A percentile compares a stretch with the other conserved stretches of the same genome.
Conservation (phyloP, 345 rosid genomes). For the Brassica juncea region DNA sequence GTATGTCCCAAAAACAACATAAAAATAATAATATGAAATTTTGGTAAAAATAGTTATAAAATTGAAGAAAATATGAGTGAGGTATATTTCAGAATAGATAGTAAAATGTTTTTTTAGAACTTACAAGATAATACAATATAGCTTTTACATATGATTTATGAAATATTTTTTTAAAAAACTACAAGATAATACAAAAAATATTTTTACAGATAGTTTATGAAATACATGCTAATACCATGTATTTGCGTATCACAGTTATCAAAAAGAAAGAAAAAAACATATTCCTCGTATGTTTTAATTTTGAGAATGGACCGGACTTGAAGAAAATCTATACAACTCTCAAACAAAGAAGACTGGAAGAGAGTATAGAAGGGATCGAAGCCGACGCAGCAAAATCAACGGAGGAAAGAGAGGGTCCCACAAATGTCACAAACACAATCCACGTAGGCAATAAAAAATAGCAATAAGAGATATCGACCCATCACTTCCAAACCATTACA, state of each 20-base stretch:
- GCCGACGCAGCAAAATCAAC: slow-evolving; percentile 11
- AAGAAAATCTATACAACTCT: slow-evolving; percentile 3
- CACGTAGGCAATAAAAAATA: slow-evolving; percentile 29
- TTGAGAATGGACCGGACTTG: neutral
- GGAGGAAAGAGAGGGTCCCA: neutral
- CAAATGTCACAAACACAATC: neutral
- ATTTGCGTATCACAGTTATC: neutral
- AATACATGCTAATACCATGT: neutral
- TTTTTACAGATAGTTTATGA: neutral
- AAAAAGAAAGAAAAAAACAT: neutral
- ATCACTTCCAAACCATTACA: slow-evolving; percentile 45
- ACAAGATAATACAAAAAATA: neutral
- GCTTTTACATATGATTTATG: neutral
- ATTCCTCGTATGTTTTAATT: neutral
- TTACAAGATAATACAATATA: neutral
- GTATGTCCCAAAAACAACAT: too few relatives aligned
- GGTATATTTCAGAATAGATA: neutral
- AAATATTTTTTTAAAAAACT: neutral
- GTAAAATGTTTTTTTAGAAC: neutral
- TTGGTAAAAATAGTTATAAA: neutral
- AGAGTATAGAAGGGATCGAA: neutral
- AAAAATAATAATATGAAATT: too few relatives aligned
- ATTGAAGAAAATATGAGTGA: neutral
- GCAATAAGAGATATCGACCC: slow-evolving; percentile 45
- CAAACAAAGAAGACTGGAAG: neutral